Percentiles rank a stretch among this genome's conserved stretches.
phyloP scores from a whole-genome alignment of 1,139 yeast genomes.

The Taphrina populina region DNA sequence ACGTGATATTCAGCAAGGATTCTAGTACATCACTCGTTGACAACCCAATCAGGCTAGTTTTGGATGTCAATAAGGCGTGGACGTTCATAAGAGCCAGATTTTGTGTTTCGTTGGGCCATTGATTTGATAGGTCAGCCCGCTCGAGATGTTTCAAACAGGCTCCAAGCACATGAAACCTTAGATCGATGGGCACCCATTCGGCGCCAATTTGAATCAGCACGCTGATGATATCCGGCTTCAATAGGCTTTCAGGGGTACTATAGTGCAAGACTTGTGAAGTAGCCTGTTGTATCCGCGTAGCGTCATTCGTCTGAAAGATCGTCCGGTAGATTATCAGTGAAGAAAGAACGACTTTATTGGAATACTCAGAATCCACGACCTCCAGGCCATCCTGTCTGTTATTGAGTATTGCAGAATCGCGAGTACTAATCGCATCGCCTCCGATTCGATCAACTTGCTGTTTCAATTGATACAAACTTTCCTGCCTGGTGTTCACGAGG shows the following conservation, averaged over 20 bases:
- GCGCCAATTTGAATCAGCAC: conserved; percentile 64
- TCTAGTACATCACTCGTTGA: conserved; percentile 81
- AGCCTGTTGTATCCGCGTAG: conserved; percentile 46
- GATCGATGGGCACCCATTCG: conserved; percentile 83
- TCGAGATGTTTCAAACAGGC: conserved; percentile 47
- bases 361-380: background rate
- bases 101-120: conserved; percentile 49
- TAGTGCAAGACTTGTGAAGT: conserved; percentile 46
- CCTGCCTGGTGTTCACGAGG: background rate
- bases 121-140: conserved; percentile 42
- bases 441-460: conserved; percentile 1
- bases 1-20: conserved; percentile 61
- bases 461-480: conserved; percentile 10
- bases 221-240: too few relatives aligned
- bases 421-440: too few relatives aligned
- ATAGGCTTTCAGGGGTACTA: too few relatives aligned
- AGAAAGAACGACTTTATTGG: background rate
- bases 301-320: conserved; percentile 48
- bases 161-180: conserved; percentile 67
- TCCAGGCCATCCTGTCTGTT: background rate
- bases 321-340: conserved; percentile 44
- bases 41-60: conserved; percentile 81
- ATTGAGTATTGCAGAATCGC: background rate
- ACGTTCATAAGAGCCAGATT: conserved; percentile 55
- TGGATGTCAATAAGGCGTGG: conserved; percentile 70